Percentiles rank a stretch among this genome's conserved stretches.
phyloP scores from a whole-genome alignment of 352 stramenopile species.

The Pythium periplocum region DNA sequence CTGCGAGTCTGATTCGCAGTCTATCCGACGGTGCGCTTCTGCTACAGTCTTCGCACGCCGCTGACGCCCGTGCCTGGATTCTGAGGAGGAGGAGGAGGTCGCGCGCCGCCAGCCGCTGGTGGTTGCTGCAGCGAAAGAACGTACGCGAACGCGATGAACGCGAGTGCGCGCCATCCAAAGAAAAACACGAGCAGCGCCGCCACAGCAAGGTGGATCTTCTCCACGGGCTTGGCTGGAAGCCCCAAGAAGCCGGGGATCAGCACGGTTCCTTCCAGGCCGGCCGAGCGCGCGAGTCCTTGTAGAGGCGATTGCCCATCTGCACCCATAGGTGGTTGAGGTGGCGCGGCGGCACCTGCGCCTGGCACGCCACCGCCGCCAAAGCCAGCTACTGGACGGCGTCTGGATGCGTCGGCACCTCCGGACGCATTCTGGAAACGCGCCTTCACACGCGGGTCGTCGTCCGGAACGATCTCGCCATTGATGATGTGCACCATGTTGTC shows the following conservation, averaged over 20 bases:
- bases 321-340: constrained; percentile 3
- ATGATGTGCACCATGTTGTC: constrained; percentile 82
- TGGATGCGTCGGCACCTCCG: constrained; percentile 4
- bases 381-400: constrained; percentile 1
- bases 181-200: constrained; percentile 44
- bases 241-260: constrained; percentile 55
- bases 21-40: too few species aligned
- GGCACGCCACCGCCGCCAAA: constrained; percentile 5
- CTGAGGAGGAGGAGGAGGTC: constrained; percentile 14
- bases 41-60: constrained; percentile 14
- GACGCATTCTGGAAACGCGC: constrained; percentile 14
- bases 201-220: constrained; percentile 69
- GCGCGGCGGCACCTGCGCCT: neutral
- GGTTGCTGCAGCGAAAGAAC: constrained; percentile 54
- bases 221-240: constrained; percentile 39
- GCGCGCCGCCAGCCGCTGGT: constrained; percentile 25
- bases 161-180: constrained; percentile 72
- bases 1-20: too few species aligned
- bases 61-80: neutral
- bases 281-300: constrained; percentile 34
- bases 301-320: constrained; percentile 27
- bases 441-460: constrained; percentile 77
- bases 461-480: constrained; percentile 82
- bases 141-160: constrained; percentile 61
- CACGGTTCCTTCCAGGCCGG: constrained; percentile 63